Percentiles rank a stretch among this genome's conserved stretches.
Conservation (phyloP, 305 asterid genomes). For the Solanum hybrid region DNA sequence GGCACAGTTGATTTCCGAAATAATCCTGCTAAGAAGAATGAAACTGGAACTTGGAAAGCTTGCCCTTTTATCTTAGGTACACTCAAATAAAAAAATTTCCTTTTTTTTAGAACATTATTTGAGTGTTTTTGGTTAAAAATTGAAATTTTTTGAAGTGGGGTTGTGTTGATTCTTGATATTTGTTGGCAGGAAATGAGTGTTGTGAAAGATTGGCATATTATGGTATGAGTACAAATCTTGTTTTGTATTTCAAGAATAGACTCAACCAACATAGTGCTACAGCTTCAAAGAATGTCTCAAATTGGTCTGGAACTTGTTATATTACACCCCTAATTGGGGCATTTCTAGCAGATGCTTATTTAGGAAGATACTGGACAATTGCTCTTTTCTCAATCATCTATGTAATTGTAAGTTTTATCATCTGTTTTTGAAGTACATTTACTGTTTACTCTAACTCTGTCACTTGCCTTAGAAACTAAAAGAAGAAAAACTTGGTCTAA, state of each 20-base stretch:
- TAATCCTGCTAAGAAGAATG: conserved; percentile 23
- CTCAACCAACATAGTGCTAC: conserved; percentile 50
- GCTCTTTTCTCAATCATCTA: conserved; percentile 67
- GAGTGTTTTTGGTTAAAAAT: not conserved
- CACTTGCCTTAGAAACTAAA: not conserved
- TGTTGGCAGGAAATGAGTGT: conserved; percentile 11
- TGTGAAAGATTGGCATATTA: conserved; percentile 19
- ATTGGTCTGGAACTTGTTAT: conserved; percentile 85
- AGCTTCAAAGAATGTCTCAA: conserved; percentile 59
- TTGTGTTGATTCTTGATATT: not conserved
- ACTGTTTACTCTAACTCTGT: not conserved
- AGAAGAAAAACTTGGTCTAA: not conserved
- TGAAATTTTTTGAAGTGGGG: not conserved
- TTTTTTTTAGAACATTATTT: not conserved
- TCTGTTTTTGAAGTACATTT: not conserved
- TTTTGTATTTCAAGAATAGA: conserved; percentile 18
- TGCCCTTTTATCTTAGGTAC: conserved; percentile 25
- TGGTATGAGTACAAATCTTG: conserved; percentile 27
- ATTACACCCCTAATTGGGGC: conserved; percentile 80
- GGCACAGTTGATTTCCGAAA: conserved; percentile 21
- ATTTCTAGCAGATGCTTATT: conserved; percentile 78
- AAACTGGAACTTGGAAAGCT: conserved; percentile 33
- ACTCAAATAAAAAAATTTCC: not conserved
- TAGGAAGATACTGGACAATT: conserved; percentile 83
- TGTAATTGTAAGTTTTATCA: conserved; percentile 46